Percentiles rank a stretch among this genome's conserved stretches.
Evolutionary conservation across 371 early-diverging fungal species (phyloP).

Genomic region (Zopfochytrium polystomum): DNA sequence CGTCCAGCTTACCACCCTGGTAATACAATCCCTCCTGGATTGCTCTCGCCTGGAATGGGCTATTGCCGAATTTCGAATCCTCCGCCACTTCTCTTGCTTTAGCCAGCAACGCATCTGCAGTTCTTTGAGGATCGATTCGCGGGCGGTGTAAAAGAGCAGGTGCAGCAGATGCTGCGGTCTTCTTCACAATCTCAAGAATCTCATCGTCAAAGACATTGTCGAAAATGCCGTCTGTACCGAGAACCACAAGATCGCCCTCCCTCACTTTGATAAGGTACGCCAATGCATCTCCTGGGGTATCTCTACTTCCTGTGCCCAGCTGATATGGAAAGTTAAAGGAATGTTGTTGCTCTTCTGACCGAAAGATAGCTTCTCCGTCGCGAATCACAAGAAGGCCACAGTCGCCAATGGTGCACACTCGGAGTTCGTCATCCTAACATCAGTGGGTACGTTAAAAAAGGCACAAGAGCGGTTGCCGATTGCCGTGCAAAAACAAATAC

Average conservation of each 20-base stretch:
- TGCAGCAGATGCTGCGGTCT: constrained; percentile 7
- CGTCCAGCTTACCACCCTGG: constrained; percentile 81
- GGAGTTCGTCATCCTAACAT: constrained; percentile 82
- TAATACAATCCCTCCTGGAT: constrained; percentile 68
- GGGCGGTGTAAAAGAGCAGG: constrained; percentile 4
- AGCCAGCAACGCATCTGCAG: constrained; percentile 72
- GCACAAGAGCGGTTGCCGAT: too few species aligned
- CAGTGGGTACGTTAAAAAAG: too few species aligned
- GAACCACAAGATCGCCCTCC: constrained; percentile 55
- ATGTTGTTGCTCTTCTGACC: constrained; percentile 76
- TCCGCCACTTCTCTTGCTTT: constrained; percentile 77
- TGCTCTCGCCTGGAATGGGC: constrained; percentile 80
- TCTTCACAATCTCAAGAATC: constrained; percentile 42
- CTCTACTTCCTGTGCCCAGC: constrained; percentile 47
- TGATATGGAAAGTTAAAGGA: constrained; percentile 60
- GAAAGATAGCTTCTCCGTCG: constrained; percentile 78
- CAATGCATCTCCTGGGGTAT: constrained; percentile 45
- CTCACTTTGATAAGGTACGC: constrained; percentile 70
- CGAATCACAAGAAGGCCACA: constrained; percentile 87
- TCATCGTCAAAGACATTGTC: constrained; percentile 57
- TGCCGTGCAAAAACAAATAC: background rate
- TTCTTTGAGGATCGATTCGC: constrained; percentile 60
- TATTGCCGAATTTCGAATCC: constrained; percentile 63
- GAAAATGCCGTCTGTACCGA: constrained; percentile 53
- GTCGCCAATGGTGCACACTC: constrained; percentile 92